Percentiles rank a stretch among this genome's conserved stretches.
These are phyloP conservation scores for Eucalyptus erythrocorys DNA, from an alignment of 345 rosid species.

Conservation along the genomic window DNA sequence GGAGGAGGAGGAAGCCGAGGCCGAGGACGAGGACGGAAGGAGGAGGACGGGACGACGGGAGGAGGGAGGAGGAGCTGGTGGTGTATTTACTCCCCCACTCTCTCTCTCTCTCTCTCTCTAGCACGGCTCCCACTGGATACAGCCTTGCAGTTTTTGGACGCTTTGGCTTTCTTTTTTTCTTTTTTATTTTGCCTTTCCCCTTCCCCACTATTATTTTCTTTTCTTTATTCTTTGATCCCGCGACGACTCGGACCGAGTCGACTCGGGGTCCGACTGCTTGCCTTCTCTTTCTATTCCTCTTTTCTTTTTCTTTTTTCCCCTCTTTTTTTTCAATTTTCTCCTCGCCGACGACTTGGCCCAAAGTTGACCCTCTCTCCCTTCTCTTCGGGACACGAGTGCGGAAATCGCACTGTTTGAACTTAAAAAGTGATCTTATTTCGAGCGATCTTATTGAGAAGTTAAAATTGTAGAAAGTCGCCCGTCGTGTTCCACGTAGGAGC, in stretches of 20 bases:
- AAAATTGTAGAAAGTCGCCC: not conserved
- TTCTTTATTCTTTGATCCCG: not conserved
- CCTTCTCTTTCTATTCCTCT: not conserved
- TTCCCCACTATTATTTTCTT: not conserved
- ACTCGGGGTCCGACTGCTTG: not conserved
- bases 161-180: not conserved
- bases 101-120: not conserved
- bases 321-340: not conserved
- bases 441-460: not conserved
- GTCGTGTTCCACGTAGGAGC: not conserved
- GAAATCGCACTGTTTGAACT: too few relatives aligned
- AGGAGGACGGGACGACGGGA: not conserved
- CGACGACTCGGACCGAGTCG: not conserved
- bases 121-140: not conserved
- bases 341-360: not conserved
- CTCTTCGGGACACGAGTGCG: not conserved
- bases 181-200: not conserved
- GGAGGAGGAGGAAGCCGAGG: not conserved
- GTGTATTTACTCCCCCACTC: accelerated
- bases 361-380: not conserved
- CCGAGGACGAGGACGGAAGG: not conserved
- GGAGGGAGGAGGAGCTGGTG: not conserved
- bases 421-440: not conserved
- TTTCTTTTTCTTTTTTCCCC: not conserved
- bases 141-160: not conserved